Base-by-base conservation (phyloP, 129 eudicot genomes). In the Escallonia herrerae region DNA sequence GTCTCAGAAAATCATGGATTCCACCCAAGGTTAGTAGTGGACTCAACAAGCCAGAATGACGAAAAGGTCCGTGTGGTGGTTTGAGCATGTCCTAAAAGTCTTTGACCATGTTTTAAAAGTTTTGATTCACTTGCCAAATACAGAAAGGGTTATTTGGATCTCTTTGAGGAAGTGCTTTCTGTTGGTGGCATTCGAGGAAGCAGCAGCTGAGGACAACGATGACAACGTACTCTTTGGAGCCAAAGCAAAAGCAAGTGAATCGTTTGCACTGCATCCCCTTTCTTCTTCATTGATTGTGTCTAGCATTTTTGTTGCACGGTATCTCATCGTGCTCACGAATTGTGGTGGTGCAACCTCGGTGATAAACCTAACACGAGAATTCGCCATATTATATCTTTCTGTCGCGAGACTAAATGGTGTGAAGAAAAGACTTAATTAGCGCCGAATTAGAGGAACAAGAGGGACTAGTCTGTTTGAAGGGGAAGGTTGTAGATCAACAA, bases 281-380 rank as follows among this genome's bases (percentile, higher is more conserved):
- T 83, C 85, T 2, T 84, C 86, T 72, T 84, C 90, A 7, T 63
- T 74, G 37, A 84, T 84, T 2, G 90, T 84, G 53, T 80, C 90
- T 56, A 84, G 52, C 74, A 84, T 74, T 65, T 74, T 75, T 38
- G 75, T 53, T 14, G 79, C 65, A 0, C 78, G 72, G 3, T 56
- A 72, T 69, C 83, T 84, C 86, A 77, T 80, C 58, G 74, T 33
- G 22, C 72, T 64, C 67, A 81, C 80, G 14, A 84, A 60, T 53
- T 81, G 86, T 2, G 86, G 82, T 38, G 84, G 86, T 52, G 90
- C 90, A 0, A 71, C 90, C 79, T 84, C 86, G 1, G 77, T 77
- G 5, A 75, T 83, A 63, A 83, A 80, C 59, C 83, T 75, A 3
- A 84, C 68, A 42, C 86, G 69, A 47, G 86, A 70, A 63, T 76